These are phyloP conservation scores for Epithele typhae DNA, from an alignment of 768 basidiomycete genomes.

Conservation along the genomic window DNA sequence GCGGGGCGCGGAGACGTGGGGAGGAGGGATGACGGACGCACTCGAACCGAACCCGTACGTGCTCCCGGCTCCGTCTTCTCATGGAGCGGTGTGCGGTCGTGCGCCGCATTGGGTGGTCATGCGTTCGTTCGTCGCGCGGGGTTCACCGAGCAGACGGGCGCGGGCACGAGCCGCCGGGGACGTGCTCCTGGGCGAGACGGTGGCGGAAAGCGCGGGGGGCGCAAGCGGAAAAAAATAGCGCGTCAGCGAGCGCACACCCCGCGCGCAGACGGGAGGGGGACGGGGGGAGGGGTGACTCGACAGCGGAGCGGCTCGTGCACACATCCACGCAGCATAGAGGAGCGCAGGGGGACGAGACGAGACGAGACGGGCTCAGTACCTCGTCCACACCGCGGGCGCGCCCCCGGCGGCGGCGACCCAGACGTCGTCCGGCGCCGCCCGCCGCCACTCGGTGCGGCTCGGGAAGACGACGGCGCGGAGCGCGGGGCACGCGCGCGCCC, in stretches of 20 bases:
- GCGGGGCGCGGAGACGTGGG: too few relatives aligned
- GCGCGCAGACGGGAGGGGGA: background rate
- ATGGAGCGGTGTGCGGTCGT: too few relatives aligned
- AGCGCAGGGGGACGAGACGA: too few relatives aligned
- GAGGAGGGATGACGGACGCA: background rate
- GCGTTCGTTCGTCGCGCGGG: too few relatives aligned
- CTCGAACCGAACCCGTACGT: background rate
- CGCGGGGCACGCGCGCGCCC: slow-evolving; percentile 50
- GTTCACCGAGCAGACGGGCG: too few relatives aligned
- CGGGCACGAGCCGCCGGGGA: too few relatives aligned
- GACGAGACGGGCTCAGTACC: too few relatives aligned
- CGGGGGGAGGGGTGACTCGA: too few relatives aligned
- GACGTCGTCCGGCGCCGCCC: slow-evolving; percentile 22
- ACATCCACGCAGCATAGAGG: too few relatives aligned
- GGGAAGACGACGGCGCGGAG: slow-evolving; percentile 54
- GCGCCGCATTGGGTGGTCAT: too few relatives aligned
- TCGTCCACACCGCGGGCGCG: slow-evolving; percentile 11
- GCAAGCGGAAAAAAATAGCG: background rate
- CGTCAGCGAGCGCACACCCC: background rate
- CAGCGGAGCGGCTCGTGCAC: too few relatives aligned
- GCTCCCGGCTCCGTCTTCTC: background rate
- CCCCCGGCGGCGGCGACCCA: slow-evolving; percentile 27
- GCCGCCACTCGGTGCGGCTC: slow-evolving; percentile 48
- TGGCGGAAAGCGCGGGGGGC: background rate
- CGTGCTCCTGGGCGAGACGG: background rate